A percentile compares a stretch with the other conserved stretches of the same genome.
Evolutionary conservation across 805 yeast species (phyloP).

Genomic region (Wickerhamomyces strasburgensis): DNA sequence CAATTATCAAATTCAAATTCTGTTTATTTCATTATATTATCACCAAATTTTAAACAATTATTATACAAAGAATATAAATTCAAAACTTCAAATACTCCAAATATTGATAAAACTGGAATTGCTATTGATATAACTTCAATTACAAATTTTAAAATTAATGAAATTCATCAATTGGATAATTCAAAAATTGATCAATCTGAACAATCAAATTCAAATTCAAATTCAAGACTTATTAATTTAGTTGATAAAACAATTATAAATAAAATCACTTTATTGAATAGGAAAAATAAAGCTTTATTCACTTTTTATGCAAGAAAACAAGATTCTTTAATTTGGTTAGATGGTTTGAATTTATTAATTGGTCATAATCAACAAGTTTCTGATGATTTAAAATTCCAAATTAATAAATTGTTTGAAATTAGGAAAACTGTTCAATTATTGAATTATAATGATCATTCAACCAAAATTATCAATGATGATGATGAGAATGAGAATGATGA

Average conservation of each 20-base stretch:
- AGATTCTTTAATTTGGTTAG: constrained; percentile 68
- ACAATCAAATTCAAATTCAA: constrained; percentile 28
- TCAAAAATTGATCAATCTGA: constrained; percentile 38
- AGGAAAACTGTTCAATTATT: constrained; percentile 47
- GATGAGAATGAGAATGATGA: constrained; percentile 2
- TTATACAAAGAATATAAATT: constrained; percentile 55
- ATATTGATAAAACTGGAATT: constrained; percentile 52
- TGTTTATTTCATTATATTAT: constrained; percentile 52
- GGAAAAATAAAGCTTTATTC: constrained; percentile 39
- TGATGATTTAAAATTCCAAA: constrained; percentile 39
- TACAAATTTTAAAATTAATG: constrained; percentile 43
- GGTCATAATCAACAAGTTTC: constrained; percentile 34
- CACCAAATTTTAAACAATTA: constrained; percentile 60
- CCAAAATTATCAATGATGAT: no score
- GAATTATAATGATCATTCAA: constrained; percentile 9
- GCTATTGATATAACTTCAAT: constrained; percentile 51
- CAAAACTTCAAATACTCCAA: constrained; percentile 45
- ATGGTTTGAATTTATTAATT: constrained; percentile 58
- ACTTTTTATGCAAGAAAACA: constrained; percentile 68
- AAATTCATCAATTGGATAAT: constrained; percentile 31
- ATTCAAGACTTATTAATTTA: constrained; percentile 46
- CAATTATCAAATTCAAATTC: constrained; percentile 26
- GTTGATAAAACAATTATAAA: constrained; percentile 54
- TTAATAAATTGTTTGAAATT: constrained; percentile 38
- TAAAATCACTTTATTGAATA: constrained; percentile 46